Percentiles rank a stretch among this genome's conserved stretches.
Conservation (phyloP, 176 grass and related monocot species). For the Dactylis glomerata region DNA sequence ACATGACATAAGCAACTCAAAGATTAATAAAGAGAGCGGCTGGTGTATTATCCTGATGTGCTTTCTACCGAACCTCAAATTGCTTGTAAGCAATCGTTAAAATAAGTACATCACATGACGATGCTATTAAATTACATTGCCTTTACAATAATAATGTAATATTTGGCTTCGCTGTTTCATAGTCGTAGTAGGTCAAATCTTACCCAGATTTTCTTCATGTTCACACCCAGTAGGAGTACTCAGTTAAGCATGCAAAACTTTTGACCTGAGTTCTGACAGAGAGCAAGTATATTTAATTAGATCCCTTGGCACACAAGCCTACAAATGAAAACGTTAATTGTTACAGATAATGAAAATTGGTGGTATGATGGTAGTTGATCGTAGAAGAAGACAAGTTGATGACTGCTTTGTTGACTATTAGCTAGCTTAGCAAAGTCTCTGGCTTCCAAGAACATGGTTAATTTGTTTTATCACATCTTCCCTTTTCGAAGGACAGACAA, state of each 20-base stretch:
- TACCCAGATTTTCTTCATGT: not conserved
- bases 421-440: not conserved
- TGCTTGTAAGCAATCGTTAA: constrained; percentile 11
- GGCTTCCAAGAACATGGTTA: constrained; percentile 26
- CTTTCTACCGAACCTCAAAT: constrained; percentile 3
- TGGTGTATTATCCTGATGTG: not conserved
- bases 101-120: not conserved
- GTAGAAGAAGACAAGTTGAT: not conserved
- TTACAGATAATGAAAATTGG: not conserved
- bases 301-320: constrained; percentile 25
- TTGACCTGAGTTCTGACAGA: not conserved
- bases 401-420: constrained; percentile 35
- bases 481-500: not conserved
- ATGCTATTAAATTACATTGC: not conserved
- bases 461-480: not conserved
- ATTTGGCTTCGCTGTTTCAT: not conserved
- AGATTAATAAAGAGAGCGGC: not conserved
- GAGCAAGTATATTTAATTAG: constrained; percentile 14
- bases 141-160: not conserved
- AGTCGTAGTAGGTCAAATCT: not conserved
- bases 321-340: not conserved
- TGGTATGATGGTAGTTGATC: not conserved
- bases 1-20: not conserved
- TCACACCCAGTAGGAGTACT: not conserved
- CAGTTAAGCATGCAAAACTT: not conserved